A percentile compares a stretch with the other conserved stretches of the same genome.
Evolutionary conservation across 768 basidiomycete genomes (phyloP).

Genomic region (Russula foetens): DNA sequence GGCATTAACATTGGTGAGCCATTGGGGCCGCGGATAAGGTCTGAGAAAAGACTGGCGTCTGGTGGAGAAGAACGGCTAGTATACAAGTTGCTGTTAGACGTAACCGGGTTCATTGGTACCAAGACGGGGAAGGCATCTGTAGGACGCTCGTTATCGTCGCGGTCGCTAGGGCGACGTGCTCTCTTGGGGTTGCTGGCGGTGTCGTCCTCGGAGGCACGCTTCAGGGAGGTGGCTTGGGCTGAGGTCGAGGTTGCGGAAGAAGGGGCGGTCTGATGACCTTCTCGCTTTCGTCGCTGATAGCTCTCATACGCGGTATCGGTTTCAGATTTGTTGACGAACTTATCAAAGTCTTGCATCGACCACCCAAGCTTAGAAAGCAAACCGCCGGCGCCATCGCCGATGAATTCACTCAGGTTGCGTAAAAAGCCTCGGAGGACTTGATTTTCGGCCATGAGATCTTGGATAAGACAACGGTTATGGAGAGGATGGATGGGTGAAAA

Average conservation of each 20-base stretch:
- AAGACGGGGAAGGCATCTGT: slow-evolving; percentile 47
- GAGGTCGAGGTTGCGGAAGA: slow-evolving; percentile 22
- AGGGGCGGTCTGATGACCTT: slow-evolving; percentile 24
- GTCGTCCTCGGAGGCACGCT: slow-evolving; percentile 49
- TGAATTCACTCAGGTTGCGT: slow-evolving; percentile 66
- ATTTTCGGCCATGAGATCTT: slow-evolving; percentile 88
- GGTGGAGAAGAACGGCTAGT: slow-evolving; percentile 33
- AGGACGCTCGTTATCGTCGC: slow-evolving; percentile 36
- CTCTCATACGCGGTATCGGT: slow-evolving; percentile 93
- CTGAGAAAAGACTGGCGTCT: slow-evolving; percentile 43
- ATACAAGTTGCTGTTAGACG: slow-evolving; percentile 37
- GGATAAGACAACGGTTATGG: background rate
- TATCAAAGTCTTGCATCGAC: slow-evolving; percentile 68
- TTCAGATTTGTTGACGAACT: slow-evolving; percentile 76
- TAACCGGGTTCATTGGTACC: slow-evolving; percentile 41
- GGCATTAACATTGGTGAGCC: slow-evolving; percentile 54
- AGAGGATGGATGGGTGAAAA: background rate
- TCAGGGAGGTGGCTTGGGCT: slow-evolving; percentile 31
- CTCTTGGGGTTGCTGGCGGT: slow-evolving; percentile 42
- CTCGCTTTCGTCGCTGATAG: slow-evolving; percentile 63
- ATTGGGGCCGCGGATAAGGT: slow-evolving; percentile 26
- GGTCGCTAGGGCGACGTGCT: slow-evolving; percentile 32
- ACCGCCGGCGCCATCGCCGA: slow-evolving; percentile 82
- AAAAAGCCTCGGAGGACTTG: slow-evolving; percentile 74
- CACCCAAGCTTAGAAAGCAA: slow-evolving; percentile 73